Percentiles rank a stretch among this genome's conserved stretches.
Conservation (phyloP, 2,329 filamentous ascomycete species). For the Paramyrothecium sp. region DNA sequence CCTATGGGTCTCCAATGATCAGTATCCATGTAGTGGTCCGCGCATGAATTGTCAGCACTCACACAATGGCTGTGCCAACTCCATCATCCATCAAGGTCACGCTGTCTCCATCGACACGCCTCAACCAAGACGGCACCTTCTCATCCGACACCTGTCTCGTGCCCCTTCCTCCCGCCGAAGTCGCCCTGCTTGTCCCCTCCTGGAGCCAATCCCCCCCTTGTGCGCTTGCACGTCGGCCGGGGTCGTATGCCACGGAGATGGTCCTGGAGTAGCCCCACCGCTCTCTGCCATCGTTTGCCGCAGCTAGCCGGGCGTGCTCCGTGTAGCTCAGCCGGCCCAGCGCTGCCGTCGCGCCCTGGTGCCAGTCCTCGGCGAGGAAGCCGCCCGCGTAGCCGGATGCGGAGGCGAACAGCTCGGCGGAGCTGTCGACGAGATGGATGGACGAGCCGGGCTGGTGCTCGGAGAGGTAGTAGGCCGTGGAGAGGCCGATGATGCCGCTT, state of each 20-base stretch:
- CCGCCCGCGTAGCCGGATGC: constrained; percentile 74
- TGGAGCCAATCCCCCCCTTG: constrained; percentile 64
- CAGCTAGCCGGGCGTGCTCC: constrained; percentile 65
- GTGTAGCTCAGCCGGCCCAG: constrained; percentile 68
- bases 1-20: constrained; percentile 28
- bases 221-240: constrained; percentile 17
- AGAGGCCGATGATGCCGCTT: constrained; percentile 67
- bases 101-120: constrained; percentile 47
- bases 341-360: constrained; percentile 51
- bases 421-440: constrained; percentile 47
- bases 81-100: constrained; percentile 62
- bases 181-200: constrained; percentile 60
- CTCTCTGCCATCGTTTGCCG: constrained; percentile 52
- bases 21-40: not conserved
- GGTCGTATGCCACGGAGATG: constrained; percentile 53
- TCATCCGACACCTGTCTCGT: constrained; percentile 26
- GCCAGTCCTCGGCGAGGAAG: constrained; percentile 75
- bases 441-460: constrained; percentile 37
- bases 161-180: constrained; percentile 37
- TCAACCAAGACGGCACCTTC: constrained; percentile 27
- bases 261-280: constrained; percentile 53
- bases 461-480: constrained; percentile 72
- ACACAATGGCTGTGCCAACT: constrained; percentile 64
- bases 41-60: constrained; percentile 22
- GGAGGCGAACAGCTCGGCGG: constrained; percentile 62